Evolutionary conservation across 2,329 filamentous ascomycete species (phyloP), one percentile per base, ranked within the genome.

Genomic region (Neofusicoccum kwambonambiense): DNA sequence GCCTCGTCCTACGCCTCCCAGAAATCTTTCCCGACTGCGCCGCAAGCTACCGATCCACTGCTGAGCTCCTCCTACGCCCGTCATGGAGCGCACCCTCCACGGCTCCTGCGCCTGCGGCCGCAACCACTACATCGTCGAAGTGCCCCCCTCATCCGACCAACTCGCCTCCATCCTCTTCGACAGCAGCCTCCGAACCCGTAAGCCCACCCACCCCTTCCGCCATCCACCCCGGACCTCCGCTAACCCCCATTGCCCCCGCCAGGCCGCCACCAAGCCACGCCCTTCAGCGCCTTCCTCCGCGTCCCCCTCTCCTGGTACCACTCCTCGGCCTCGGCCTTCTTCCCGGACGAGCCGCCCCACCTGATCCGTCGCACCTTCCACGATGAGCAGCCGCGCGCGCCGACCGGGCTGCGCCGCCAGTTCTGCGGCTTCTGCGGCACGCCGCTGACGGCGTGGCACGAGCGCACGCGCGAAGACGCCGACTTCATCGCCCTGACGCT

Each of bases 401-500:
- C 39, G 9, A 12, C 52, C 22, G 15, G 41, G 17, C n/a, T 57
- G 12, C 87, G 90, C 74, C 87, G 91, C 57, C 86, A 92, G 69
- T 97, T 97, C 77, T 97, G 93, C 78, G 93, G 93, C 27, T 96
- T 90, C 80, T 97, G 93, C 75, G 93, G 93, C 61, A 96, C 93
- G 0, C 90, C 91, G 12, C 81, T 97, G 62, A 90, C 89, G 0
- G 92, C 89, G 70, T 97, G 92, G 92, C 89, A 88, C 52, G 93
- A 96, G 76, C 78, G 86, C 27, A 90, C 90, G 0, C 80, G 77
- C 0, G 82, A 82, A 60, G 91, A 95, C 74, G 89, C 89, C 12
- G 87, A 93, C 7, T 94, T 86, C 74, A 92, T 97, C 79, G 89
- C 88, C 66, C 81, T 97, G 65, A 90, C 92, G 0, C 81, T 97